Conservation (phyloP, 352 stramenopile genomes). For the Halophytophthora batemanensis region DNA sequence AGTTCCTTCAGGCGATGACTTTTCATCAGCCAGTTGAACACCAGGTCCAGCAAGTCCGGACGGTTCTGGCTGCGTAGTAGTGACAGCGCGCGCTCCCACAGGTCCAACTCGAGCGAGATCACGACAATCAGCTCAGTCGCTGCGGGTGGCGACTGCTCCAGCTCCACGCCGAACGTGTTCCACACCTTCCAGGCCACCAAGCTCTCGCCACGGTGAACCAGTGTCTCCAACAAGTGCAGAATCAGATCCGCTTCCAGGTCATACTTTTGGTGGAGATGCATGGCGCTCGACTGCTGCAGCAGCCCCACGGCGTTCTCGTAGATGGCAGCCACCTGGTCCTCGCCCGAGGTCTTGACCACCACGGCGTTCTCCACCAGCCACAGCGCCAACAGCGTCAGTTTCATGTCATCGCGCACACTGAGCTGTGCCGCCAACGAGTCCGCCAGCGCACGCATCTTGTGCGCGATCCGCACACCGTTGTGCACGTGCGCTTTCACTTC, state of each 20-base stretch:
- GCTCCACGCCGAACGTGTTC: slow-evolving; percentile 71
- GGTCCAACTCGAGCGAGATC: slow-evolving; percentile 67
- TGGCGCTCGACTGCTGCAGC: slow-evolving; percentile 67
- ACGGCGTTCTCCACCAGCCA: slow-evolving; percentile 82
- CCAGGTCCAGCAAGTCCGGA: slow-evolving; percentile 49
- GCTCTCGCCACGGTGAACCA: slow-evolving; percentile 72
- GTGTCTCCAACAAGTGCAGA: slow-evolving; percentile 70
- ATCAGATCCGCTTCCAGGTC: slow-evolving; percentile 70
- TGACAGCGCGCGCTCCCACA: slow-evolving; percentile 72
- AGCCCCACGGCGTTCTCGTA: slow-evolving; percentile 62
- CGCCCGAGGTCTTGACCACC: slow-evolving; percentile 58
- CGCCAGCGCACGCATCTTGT: slow-evolving; percentile 58
- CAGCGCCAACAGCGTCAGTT: slow-evolving; percentile 68
- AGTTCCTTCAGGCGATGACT: slow-evolving; percentile 73
- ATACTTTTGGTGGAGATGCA: slow-evolving; percentile 75
- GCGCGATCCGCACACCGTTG: slow-evolving; percentile 49
- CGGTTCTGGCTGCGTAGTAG: slow-evolving; percentile 57
- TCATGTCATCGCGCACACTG: slow-evolving; percentile 80
- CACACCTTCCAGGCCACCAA: slow-evolving; percentile 84
- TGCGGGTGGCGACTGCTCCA: slow-evolving; percentile 39
- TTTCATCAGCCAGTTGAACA: slow-evolving; percentile 75
- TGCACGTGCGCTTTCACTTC: slow-evolving; percentile 41
- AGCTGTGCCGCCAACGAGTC: slow-evolving; percentile 73
- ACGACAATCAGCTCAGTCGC: slow-evolving; percentile 73
- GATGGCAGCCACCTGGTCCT: slow-evolving; percentile 56